Evolutionary conservation across 176 grass and related monocot species (phyloP).

Genomic region (Carex myosuroides): DNA sequence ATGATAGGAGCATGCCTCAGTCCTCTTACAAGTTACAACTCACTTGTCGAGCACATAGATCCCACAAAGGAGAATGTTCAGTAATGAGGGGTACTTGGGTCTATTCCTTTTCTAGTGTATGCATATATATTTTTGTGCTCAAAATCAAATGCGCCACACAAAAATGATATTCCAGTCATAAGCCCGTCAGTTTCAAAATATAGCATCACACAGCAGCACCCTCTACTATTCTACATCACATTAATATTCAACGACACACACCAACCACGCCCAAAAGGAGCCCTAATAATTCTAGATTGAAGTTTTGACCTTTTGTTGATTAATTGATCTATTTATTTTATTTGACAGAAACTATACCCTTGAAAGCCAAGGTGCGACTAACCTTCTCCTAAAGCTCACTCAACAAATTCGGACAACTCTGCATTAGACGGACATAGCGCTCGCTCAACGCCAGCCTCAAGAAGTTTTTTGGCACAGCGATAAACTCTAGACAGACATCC

Average conservation of each 20-base stretch:
- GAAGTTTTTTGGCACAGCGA: conserved; percentile 26
- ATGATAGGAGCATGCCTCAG: too few relatives aligned
- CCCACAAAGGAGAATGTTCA: too few relatives aligned
- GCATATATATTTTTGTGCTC: background rate
- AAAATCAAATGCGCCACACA: background rate
- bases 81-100: too few relatives aligned
- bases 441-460: conserved; percentile 23
- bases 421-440: background rate
- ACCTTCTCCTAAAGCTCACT: conserved; percentile 14
- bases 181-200: background rate
- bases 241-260: background rate
- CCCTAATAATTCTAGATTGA: background rate
- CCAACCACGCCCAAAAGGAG: background rate
- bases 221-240: background rate
- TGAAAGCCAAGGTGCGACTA: background rate
- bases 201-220: background rate
- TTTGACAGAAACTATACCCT: background rate
- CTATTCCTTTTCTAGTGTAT: too few relatives aligned
- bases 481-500: conserved; percentile 37
- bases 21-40: too few relatives aligned
- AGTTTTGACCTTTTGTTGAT: too few relatives aligned
- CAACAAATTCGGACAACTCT: conserved; percentile 12
- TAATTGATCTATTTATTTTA: background rate
- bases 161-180: background rate
- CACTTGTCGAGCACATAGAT: too few relatives aligned